Evolutionary conservation across 495 filamentous ascomycete genomes (phyloP).

Genomic region (Podospora tetraspora): DNA sequence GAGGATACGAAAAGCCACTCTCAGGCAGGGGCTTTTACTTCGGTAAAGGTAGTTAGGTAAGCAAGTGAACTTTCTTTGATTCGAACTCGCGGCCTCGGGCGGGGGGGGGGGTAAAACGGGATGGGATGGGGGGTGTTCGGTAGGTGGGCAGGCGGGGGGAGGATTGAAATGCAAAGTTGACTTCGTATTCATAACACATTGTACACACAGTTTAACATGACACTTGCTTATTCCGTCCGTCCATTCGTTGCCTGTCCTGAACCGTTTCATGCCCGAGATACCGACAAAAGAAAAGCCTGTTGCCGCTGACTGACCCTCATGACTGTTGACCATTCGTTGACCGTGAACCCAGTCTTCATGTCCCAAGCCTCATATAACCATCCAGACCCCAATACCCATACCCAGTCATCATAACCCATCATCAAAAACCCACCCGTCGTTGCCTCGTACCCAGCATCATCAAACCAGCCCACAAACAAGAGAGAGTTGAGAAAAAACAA

Average conservation of each 20-base stretch:
- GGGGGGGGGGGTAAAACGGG: not conserved
- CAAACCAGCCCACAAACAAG: not conserved
- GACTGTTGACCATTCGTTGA: not conserved
- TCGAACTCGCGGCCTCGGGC: not conserved
- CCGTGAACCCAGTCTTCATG: not conserved
- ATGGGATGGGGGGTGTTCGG: too few relatives aligned
- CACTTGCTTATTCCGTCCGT: not conserved
- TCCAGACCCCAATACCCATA: not conserved
- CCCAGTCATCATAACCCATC: not conserved
- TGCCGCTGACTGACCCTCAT: not conserved
- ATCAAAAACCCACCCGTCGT: not conserved
- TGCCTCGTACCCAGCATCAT: not conserved
- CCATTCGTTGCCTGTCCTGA: not conserved
- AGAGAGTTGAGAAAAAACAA: not conserved
- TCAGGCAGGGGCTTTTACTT: not conserved
- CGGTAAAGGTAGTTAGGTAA: not conserved
- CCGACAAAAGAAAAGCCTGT: not conserved
- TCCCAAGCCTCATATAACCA: not conserved
- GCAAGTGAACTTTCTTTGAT: not conserved
- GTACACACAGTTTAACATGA: not conserved
- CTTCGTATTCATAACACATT: not conserved
- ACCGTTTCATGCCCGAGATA: not conserved
- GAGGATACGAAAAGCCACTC: not conserved
- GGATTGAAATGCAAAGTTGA: not conserved
- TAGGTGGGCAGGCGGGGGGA: too few relatives aligned